Conservation (phyloP, 495 filamentous ascomycete species). For the Xylaria intraflava region DNA sequence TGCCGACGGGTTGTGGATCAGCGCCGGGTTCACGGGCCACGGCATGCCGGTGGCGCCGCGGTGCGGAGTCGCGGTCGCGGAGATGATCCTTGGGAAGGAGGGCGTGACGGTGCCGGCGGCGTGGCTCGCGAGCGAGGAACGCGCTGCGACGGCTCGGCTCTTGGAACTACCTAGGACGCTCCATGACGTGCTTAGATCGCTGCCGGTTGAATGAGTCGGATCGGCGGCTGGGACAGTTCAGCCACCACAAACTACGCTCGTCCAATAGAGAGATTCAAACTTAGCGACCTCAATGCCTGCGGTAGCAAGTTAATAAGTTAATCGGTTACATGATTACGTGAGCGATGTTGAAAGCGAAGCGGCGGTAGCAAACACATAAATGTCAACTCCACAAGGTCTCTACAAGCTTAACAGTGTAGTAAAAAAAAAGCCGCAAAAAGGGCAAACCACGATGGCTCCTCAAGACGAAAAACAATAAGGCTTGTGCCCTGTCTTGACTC, state of each 20-base stretch:
- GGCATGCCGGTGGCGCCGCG: slow-evolving; percentile 76
- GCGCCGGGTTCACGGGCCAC: slow-evolving; percentile 64
- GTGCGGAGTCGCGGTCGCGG: slow-evolving; percentile 58
- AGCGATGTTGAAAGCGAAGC: no score
- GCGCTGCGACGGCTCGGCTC: slow-evolving; percentile 23
- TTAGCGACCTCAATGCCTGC: no score
- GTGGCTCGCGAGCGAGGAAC: slow-evolving; percentile 40
- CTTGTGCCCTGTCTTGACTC: no score
- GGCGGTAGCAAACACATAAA: no score
- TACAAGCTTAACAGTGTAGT: no score
- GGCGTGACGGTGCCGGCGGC: slow-evolving; percentile 34
- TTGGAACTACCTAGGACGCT: slow-evolving; percentile 9
- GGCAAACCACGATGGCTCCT: no score
- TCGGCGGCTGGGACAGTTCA: no score
- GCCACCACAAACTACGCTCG: not conserved
- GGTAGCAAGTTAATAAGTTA: no score
- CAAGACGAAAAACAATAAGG: no score
- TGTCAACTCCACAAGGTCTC: no score
- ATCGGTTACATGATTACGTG: no score
- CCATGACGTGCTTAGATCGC: slow-evolving; percentile 1
- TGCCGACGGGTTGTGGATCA: slow-evolving; percentile 43
- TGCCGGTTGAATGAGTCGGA: not conserved
- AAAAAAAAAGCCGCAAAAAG: no score
- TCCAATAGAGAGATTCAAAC: not conserved
- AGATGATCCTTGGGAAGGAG: slow-evolving; percentile 50